Evolutionary conservation across 2,329 filamentous ascomycete species (phyloP).

Genomic region (Exophiala aquamarina): DNA sequence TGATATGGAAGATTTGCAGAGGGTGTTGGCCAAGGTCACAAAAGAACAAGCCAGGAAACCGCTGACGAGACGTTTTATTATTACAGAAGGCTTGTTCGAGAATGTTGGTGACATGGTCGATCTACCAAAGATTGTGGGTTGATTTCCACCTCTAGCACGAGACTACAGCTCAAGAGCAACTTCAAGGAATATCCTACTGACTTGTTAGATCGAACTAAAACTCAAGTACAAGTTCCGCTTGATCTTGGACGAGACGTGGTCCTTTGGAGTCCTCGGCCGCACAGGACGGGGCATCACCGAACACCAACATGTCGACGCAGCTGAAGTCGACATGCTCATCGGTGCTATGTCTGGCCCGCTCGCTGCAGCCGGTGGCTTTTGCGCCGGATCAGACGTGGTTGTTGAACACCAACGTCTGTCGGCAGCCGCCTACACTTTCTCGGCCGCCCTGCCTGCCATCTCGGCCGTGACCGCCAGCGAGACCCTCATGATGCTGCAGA

Average conservation of each 20-base stretch:
- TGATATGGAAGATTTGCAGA: constrained; percentile 89
- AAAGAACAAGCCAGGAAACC: constrained; percentile 88
- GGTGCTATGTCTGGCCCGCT: constrained; percentile 88
- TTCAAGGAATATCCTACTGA: too few relatives aligned
- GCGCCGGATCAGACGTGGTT: constrained; percentile 85
- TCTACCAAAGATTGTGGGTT: constrained; percentile 75
- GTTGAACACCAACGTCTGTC: constrained; percentile 95
- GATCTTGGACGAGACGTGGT: constrained; percentile 96
- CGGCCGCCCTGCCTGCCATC: constrained; percentile 89
- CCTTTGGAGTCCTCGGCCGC: constrained; percentile 88
- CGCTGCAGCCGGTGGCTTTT: constrained; percentile 93
- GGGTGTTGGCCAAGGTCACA: constrained; percentile 77
- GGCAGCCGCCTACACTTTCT: constrained; percentile 90
- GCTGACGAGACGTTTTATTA: constrained; percentile 88
- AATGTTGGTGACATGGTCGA: constrained; percentile 81
- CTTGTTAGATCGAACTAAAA: constrained; percentile 76
- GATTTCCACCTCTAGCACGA: too few relatives aligned
- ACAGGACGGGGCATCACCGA: constrained; percentile 92
- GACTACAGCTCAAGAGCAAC: too few relatives aligned
- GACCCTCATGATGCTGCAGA: constrained; percentile 80
- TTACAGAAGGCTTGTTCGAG: constrained; percentile 94
- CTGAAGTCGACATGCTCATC: constrained; percentile 94
- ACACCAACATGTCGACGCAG: constrained; percentile 91
- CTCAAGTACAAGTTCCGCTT: constrained; percentile 97
- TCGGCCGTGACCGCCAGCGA: constrained; percentile 94